Evolutionary conservation across 2,329 filamentous ascomycete species (phyloP).

Genomic region (Whalleya microplaca): DNA sequence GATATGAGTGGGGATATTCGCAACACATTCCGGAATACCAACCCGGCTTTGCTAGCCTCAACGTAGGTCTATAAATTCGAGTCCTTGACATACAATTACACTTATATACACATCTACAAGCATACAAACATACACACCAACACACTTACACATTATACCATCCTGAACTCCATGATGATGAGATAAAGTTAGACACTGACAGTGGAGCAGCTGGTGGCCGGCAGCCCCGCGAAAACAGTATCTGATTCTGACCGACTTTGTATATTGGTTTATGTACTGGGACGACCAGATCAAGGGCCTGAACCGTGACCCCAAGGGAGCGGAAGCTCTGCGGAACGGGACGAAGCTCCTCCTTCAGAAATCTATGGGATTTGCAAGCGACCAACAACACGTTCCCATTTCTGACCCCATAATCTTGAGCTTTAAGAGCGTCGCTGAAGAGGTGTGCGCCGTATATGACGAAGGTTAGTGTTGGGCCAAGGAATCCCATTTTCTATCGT

Average conservation of each 20-base stretch:
- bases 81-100: no score
- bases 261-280: conserved; percentile 35
- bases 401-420: conserved; percentile 23
- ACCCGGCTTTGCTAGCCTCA: conserved; percentile 32
- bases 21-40: conserved; percentile 21
- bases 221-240: conserved; percentile 22
- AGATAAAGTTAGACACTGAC: neutral
- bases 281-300: conserved; percentile 32
- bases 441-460: conserved; percentile 24
- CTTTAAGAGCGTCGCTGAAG: conserved; percentile 26
- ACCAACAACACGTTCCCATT: neutral
- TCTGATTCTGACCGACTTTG: conserved; percentile 26
- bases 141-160: no score
- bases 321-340: conserved; percentile 22
- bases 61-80: conserved; percentile 19
- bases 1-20: conserved; percentile 16
- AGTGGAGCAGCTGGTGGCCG: conserved; percentile 31
- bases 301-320: conserved; percentile 11
- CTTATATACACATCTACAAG: neutral
- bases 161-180: no score
- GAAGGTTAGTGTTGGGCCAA: conserved; percentile 15
- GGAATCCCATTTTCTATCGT: neutral
- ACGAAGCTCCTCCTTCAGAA: conserved; percentile 30
- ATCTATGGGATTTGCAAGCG: conserved; percentile 11
- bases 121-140: no score